Evolutionary conservation across 2,329 filamentous ascomycete species (phyloP).

Genomic region (Thielaviopsis euricoi): DNA sequence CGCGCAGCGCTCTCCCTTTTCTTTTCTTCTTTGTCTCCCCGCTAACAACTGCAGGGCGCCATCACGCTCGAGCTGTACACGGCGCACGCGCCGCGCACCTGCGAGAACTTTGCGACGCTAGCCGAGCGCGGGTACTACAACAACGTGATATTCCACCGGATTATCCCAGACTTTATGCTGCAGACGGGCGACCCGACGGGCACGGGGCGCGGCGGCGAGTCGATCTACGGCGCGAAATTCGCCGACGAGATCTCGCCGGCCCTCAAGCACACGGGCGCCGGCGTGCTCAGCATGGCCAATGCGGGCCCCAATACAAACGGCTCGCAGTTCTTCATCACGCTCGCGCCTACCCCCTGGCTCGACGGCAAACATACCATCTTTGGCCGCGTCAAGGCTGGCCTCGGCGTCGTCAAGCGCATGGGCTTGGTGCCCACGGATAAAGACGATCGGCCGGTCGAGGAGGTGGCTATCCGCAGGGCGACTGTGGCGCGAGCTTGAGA

Average conservation of each 20-base stretch:
- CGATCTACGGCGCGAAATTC: slow-evolving; percentile 87
- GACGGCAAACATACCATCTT: slow-evolving; percentile 98
- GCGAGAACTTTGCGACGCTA: slow-evolving; percentile 74
- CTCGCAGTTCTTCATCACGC: slow-evolving; percentile 87
- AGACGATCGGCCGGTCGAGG: slow-evolving; percentile 67
- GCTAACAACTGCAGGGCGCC: slow-evolving; percentile 41
- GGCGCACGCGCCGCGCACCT: slow-evolving; percentile 73
- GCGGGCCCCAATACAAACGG: slow-evolving; percentile 85
- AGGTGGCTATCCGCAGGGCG: slow-evolving; percentile 65
- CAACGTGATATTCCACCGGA: slow-evolving; percentile 71
- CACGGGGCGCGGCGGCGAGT: slow-evolving; percentile 73
- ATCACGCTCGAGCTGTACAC: slow-evolving; percentile 84
- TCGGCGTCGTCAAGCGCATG: slow-evolving; percentile 74
- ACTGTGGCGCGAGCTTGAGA: slow-evolving; percentile 42
- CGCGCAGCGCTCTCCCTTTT: not conserved
- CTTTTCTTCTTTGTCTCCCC: not conserved
- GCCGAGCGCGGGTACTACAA: slow-evolving; percentile 77
- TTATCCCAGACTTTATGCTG: slow-evolving; percentile 93
- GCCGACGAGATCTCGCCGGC: slow-evolving; percentile 70
- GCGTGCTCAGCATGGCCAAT: slow-evolving; percentile 94
- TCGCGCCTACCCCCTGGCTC: slow-evolving; percentile 88
- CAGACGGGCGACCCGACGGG: slow-evolving; percentile 91
- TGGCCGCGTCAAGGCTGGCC: slow-evolving; percentile 69
- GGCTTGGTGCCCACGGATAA: slow-evolving; percentile 68
- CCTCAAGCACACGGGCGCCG: slow-evolving; percentile 83